Conservation (phyloP, 2,329 filamentous ascomycete species). For the Chaetomium sp. region DNA sequence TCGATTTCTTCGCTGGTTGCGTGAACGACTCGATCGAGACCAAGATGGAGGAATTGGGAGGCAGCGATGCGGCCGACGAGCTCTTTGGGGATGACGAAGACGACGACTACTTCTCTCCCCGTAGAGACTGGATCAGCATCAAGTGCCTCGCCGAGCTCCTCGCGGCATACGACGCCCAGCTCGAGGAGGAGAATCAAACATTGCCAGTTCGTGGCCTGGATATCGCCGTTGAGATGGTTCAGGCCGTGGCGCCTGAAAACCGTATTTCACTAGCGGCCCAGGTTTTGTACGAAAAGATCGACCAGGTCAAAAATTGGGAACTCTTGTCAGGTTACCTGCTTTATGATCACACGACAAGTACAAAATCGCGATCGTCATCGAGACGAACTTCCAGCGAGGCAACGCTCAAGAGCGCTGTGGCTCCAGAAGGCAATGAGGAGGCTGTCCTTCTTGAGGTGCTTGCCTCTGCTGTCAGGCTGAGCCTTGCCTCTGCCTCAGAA, state of each 20-base stretch:
- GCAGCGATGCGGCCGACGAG: slow-evolving; percentile 75
- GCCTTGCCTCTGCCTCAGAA: slow-evolving; percentile 67
- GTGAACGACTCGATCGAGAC: slow-evolving; percentile 79
- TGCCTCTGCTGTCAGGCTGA: slow-evolving; percentile 76
- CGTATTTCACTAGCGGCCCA: slow-evolving; percentile 85
- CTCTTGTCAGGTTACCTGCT: slow-evolving; percentile 85
- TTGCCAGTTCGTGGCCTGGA: slow-evolving; percentile 51
- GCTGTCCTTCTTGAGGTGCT: slow-evolving; percentile 84
- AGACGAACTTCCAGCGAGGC: slow-evolving; percentile 50
- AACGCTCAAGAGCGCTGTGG: slow-evolving; percentile 70
- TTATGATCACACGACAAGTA: slow-evolving; percentile 79
- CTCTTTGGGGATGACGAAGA: slow-evolving; percentile 70
- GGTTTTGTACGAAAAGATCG: slow-evolving; percentile 78
- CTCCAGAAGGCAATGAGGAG: slow-evolving; percentile 76
- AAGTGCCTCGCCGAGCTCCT: slow-evolving; percentile 88
- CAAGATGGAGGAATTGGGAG: slow-evolving; percentile 81
- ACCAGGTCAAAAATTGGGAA: slow-evolving; percentile 85
- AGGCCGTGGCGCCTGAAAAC: slow-evolving; percentile 70
- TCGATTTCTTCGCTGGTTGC: slow-evolving; percentile 86
- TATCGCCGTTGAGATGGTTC: slow-evolving; percentile 57
- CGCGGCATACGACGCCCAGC: slow-evolving; percentile 74
- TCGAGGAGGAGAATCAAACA: slow-evolving; percentile 57
- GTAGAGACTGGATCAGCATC: slow-evolving; percentile 83
- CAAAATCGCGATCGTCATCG: slow-evolving; percentile 47
- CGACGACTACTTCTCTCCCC: slow-evolving; percentile 74